Evolutionary conservation across 2,329 filamentous ascomycete genomes (phyloP), one percentile per base, ranked within the genome.

Genomic region (Neophaeococcomyces mojaviensis): DNA sequence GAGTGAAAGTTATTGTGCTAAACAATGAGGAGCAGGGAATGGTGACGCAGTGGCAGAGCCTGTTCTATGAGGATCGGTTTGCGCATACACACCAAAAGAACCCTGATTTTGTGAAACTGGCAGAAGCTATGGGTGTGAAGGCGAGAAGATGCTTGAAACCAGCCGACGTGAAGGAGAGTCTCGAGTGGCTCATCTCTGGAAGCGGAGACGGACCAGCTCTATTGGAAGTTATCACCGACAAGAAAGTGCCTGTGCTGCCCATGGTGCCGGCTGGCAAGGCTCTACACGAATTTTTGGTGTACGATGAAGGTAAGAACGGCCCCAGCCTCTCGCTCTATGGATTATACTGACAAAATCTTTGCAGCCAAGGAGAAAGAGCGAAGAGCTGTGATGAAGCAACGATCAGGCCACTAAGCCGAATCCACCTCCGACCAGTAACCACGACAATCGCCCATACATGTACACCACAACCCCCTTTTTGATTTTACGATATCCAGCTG

Each of bases 21-120:
- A 97, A 97, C 75, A 98, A 95, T 67, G 88, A 94, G 67, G 88
- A 97, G 69, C 90, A 96, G 70, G 90, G 90, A 44, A 97, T 97
- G 90, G 89, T 97, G 35, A 96, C 89, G 1, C 90, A 96, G 71
- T 97, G 90, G 90, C 90, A 97, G 69, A 89, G 88, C 59, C 80
- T 97, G 55, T 97, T 97, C 72, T 97, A 94, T 71, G 85, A 95
- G 66, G 88, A 96, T 63, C 82, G 90, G 58, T 97, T 82, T 66
- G 67, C 88, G 30, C 89, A 95, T 66, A 96, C 90, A 0, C 90
- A 97, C 66, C 89, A 95, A 70, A 76, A 79, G 63, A 97, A 97
- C 68, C 88, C 90, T n/a, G 82, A 96, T 64, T 97, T 97, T 64
- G 86, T 90, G 68, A 95, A 92, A 72, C 74, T 97, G 38, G 81